Evolutionary conservation across 176 grass and related monocot genomes (phyloP), one percentile per base, ranked within the genome.

Genomic region (Musa beccarii): DNA sequence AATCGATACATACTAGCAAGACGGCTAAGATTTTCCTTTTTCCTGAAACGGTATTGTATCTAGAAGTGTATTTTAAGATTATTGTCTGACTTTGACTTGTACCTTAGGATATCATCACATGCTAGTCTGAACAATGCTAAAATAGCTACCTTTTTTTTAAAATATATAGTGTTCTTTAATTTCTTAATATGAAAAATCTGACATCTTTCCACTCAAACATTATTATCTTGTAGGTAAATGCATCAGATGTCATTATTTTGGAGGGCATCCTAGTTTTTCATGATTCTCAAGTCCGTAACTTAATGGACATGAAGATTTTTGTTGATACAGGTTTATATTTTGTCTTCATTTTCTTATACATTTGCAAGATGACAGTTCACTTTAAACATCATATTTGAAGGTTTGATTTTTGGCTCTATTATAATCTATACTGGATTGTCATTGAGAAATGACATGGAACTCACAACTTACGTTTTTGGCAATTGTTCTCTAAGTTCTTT

Each of bases 251-350:
- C 59, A 94, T 99, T 50, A 99, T 99, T 81, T 89, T 99, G 86
- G 95, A 99, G 70, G 95, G 95, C 23, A 99, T 99, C 86, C 84
- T 99, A 85, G 90, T 94, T 53, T 99, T 99, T 67, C 95, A 99
- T 82, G 95, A 99, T 43, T 86, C 89, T 82, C 86, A 84, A 77
- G 90, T 99, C 54, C 95, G 90, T 52, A 82, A 99, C 79, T 83
- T 94, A 76, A 92, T 99, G 90, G 90, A 99, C 70, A 99, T 99
- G 95, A 99, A 99, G 78, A 94, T 99, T 75, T 99, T 99, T 55
- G 95, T 99, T 14, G 95, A 94, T 69, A 94, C 95, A 89, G 95
- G 95, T 99, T 56, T 28, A 15, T 71, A 17, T 78, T 51, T 56
- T 23, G 62, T 74, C 16, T 84, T 21, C 17, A 51, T 53, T 65